Evolutionary conservation across 2,329 filamentous ascomycete species (phyloP).

Genomic region (Acarospora socialis): DNA sequence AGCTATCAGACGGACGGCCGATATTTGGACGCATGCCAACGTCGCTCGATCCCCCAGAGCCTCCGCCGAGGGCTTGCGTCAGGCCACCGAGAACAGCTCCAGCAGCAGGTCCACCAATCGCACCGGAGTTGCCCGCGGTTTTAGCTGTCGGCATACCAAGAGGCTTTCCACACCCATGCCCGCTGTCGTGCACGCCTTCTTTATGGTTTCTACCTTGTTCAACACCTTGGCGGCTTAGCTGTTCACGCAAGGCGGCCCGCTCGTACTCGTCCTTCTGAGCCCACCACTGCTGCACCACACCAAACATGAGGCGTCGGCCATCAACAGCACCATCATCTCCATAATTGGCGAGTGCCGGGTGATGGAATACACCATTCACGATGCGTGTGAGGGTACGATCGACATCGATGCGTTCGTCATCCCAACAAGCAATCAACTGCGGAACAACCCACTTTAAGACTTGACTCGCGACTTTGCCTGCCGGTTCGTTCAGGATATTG

Average conservation of each 20-base stretch:
- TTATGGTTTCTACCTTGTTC: conserved; percentile 70
- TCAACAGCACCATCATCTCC: conserved; percentile 58
- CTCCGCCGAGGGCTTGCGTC: conserved; percentile 15
- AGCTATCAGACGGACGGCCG: conserved; percentile 18
- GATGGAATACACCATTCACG: conserved; percentile 70
- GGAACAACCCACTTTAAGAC: conserved; percentile 77
- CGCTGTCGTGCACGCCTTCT: conserved; percentile 66
- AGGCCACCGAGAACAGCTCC: conserved; percentile 23
- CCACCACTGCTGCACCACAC: conserved; percentile 78
- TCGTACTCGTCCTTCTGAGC: conserved; percentile 45
- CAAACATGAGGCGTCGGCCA: conserved; percentile 63
- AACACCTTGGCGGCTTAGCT: conserved; percentile 68
- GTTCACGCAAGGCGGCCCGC: conserved; percentile 53
- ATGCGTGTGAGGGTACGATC: conserved; percentile 60
- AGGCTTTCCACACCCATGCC: conserved; percentile 72
- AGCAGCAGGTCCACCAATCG: conserved; percentile 22
- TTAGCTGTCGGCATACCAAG: conserved; percentile 58
- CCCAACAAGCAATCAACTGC: conserved; percentile 77
- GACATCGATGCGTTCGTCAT: conserved; percentile 58
- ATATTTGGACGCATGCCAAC: conserved; percentile 12
- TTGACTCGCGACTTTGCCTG: conserved; percentile 65
- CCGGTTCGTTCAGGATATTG: conserved; percentile 78
- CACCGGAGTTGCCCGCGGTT: conserved; percentile 29
- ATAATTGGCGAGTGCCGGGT: conserved; percentile 61
- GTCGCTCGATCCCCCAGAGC: conserved; percentile 19